Evolutionary conservation across 2,329 filamentous ascomycete species (phyloP).

Genomic region (Geosmithia morbida): DNA sequence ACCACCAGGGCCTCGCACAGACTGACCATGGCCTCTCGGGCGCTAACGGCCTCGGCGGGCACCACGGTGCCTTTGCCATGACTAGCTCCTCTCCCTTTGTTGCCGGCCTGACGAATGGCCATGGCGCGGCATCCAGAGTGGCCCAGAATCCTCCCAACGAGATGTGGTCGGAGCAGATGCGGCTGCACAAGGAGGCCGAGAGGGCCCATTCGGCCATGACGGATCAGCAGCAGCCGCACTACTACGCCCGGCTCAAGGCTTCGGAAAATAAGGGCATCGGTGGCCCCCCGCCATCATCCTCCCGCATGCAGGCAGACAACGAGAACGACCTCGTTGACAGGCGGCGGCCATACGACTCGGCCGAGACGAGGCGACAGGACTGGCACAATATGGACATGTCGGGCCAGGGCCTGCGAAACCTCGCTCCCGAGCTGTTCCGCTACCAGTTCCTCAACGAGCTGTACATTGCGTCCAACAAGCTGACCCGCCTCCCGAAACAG

Average conservation of each 20-base stretch:
- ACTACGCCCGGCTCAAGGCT: conserved; percentile 59
- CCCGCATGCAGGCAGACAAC: conserved; percentile 29
- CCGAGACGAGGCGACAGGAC: conserved; percentile 58
- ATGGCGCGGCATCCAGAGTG: conserved; percentile 29
- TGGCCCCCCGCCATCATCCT: conserved; percentile 34
- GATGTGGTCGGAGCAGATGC: conserved; percentile 82
- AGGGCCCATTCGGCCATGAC: conserved; percentile 58
- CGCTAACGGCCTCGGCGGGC: conserved; percentile 38
- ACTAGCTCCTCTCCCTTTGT: conserved; percentile 49
- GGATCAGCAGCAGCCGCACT: conserved; percentile 49
- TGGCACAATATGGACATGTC: conserved; percentile 93
- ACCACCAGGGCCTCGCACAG: conserved; percentile 41
- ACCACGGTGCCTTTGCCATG: conserved; percentile 30
- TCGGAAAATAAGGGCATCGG: conserved; percentile 54
- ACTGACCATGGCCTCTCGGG: conserved; percentile 41
- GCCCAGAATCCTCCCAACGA: conserved; percentile 41
- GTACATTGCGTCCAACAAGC: conserved; percentile 86
- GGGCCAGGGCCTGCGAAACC: conserved; percentile 80
- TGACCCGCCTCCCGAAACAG: conserved; percentile 61
- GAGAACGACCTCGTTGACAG: conserved; percentile 40
- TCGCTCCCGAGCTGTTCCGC: conserved; percentile 66
- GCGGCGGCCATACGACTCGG: conserved; percentile 49
- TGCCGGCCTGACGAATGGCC: conserved; percentile 42
- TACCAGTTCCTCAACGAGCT: conserved; percentile 86
- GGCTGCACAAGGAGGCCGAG: conserved; percentile 64